Percentiles rank a stretch among this genome's conserved stretches.
Evolutionary conservation across 139 green algal species (phyloP).

Genomic region (Volvox africanus): DNA sequence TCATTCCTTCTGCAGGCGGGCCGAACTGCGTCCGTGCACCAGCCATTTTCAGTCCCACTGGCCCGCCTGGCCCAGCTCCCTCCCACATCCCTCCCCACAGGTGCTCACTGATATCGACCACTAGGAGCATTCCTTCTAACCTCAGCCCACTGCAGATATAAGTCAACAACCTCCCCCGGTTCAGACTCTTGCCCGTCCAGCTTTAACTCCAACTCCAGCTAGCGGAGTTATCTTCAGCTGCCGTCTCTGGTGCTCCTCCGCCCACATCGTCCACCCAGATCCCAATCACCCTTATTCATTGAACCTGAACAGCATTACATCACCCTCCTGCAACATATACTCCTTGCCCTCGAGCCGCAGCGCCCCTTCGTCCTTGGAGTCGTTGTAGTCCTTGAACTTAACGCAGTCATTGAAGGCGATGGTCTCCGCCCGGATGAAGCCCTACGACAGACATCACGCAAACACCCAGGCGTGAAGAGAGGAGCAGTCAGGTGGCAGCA

Average conservation of each 20-base stretch:
- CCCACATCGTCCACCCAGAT: no score
- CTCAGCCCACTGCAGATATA: no score
- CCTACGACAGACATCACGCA: slow-evolving; percentile 21
- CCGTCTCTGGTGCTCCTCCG: no score
- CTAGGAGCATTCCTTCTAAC: no score
- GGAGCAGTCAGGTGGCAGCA: neutral
- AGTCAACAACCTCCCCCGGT: no score
- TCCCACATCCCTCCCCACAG: slow-evolving; percentile 30
- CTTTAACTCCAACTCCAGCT: no score
- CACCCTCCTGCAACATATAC: slow-evolving; percentile 95
- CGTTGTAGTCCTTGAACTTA: slow-evolving; percentile 56
- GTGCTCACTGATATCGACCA: no score
- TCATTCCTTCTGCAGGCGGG: no score
- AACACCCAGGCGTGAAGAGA: neutral
- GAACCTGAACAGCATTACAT: slow-evolving; percentile 92
- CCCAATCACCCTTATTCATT: slow-evolving; percentile 11
- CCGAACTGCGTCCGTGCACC: no score
- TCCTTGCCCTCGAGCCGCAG: slow-evolving; percentile 97
- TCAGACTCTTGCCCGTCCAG: no score
- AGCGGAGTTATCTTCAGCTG: no score
- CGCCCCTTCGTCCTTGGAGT: slow-evolving; percentile 84
- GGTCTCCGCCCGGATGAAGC: slow-evolving; percentile 96
- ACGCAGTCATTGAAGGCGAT: slow-evolving; percentile 86
- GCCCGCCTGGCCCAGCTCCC: neutral
- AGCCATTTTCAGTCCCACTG: no score